Evolutionary conservation across 192 early-diverging fungal genomes (phyloP).

Genomic region (Phlyctochytrium arcticum): DNA sequence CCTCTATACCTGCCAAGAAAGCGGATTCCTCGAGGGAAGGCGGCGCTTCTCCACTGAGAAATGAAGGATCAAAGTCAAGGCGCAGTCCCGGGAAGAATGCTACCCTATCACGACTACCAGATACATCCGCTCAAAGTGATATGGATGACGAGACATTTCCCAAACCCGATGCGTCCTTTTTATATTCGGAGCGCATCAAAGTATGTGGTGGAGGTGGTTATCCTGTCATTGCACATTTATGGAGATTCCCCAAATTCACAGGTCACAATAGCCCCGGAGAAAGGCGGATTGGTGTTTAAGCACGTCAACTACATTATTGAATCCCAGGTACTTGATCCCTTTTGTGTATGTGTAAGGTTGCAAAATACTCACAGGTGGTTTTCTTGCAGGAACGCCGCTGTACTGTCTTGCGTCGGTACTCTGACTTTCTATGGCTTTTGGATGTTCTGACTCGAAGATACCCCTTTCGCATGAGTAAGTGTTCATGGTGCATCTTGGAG

Average conservation of each 20-base stretch:
- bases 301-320: conserved; percentile 85
- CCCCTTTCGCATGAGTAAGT: conserved; percentile 65
- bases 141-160: background rate
- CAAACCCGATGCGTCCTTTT: conserved; percentile 39
- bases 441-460: conserved; percentile 74
- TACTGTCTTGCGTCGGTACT: conserved; percentile 77
- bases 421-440: conserved; percentile 86
- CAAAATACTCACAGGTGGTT: too few species aligned
- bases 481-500: background rate
- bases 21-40: background rate
- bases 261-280: conserved; percentile 52
- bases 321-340: conserved; percentile 54
- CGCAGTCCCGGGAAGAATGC: background rate
- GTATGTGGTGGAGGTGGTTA: conserved; percentile 36
- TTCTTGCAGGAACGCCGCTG: conserved; percentile 44
- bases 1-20: background rate
- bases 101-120: too few species aligned
- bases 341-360: too few species aligned
- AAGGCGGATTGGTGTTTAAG: conserved; percentile 68
- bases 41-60: background rate
- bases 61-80: background rate
- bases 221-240: conserved; percentile 9
- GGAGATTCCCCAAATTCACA: conserved; percentile 11
- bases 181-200: conserved; percentile 50
- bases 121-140: too few species aligned